Conservation (phyloP, 805 yeast species). For the Wickerhamiella azymoides region DNA sequence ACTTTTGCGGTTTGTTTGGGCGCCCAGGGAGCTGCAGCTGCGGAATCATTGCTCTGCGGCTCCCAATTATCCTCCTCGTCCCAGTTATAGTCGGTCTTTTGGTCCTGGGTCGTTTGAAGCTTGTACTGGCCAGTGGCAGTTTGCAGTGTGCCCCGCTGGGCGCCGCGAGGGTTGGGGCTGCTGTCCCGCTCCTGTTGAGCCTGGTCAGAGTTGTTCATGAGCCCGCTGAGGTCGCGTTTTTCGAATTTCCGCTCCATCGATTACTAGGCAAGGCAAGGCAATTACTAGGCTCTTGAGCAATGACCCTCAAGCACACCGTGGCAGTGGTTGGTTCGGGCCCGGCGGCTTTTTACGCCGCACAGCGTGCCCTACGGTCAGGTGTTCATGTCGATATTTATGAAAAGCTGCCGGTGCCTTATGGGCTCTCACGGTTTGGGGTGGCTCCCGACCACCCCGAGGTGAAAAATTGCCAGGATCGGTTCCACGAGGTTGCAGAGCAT, state of each 20-base stretch:
- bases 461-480: conserved; percentile 54
- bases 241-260: conserved; percentile 22
- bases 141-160: conserved; percentile 15
- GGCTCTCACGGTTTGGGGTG: conserved; percentile 87
- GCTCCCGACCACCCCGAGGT: conserved; percentile 99
- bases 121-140: conserved; percentile 21
- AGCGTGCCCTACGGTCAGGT: conserved; percentile 42
- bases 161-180: conserved; percentile 9
- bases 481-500: conserved; percentile 35
- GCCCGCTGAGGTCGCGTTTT: conserved; percentile 26
- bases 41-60: conserved; percentile 8
- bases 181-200: conserved; percentile 7
- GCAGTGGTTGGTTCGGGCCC: conserved; percentile 95
- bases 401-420: conserved; percentile 76
- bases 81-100: conserved; percentile 1
- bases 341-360: conserved; percentile 84
- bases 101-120: conserved; percentile 7
- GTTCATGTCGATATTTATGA: conserved; percentile 64
- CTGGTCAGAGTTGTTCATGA: conserved; percentile 16
- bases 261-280: no score
- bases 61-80: conserved; percentile 8
- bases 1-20: neutral
- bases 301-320: conserved; percentile 4
- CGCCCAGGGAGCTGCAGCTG: neutral
- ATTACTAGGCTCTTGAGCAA: no score